Evolutionary conservation across 2,329 filamentous ascomycete species (phyloP), one percentile per base, ranked within the genome.

Genomic region (Cladosporium sp.): DNA sequence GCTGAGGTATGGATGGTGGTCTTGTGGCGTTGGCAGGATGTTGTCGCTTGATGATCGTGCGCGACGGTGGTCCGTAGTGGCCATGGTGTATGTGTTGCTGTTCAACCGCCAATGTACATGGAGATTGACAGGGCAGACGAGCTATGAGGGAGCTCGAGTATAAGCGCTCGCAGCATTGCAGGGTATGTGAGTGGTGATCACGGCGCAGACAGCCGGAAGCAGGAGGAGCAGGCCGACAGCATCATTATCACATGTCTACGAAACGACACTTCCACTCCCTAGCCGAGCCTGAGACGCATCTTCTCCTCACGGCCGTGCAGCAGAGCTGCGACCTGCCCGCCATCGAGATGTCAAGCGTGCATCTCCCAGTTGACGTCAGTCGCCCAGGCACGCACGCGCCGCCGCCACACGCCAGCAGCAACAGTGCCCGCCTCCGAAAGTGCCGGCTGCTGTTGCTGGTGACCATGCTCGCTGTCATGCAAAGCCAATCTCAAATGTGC

Each of bases 1-100:
- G 5, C 80, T 77, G 1, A 89, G 78, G 39, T 75, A 78, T 65
- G 78, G 76, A 61, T 80, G 78, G 61, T 70, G 70, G 25, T 67
- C 59, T 45, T 67, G 67, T 3, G 70, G 70, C 28, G 68, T 72
- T 2, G 66, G 67, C 15, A 58, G 61, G 42, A 72, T 66, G 51
- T 65, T 64, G 51, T 66, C 64, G 45, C 64, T 66, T 36, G 60
- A 40, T 3, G 64, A 62, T 49, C 71, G 64, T 61, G 71, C 73
- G 37, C 71, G 66, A 61, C 72, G 72, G 51, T 63, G 66, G 39
- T 65, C 66, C 17, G 65, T 61, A 5, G 63, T 25, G 37, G 63
- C 37, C 60, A 59, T 59, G 3, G 7, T 38, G 38, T 15, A 25
- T 11, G n/a, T 43, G 6, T 50, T 42, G 11, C 12, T 43, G 6